phyloP scores from a whole-genome alignment of 2,329 filamentous ascomycete species.

The Xylogone sp. region DNA sequence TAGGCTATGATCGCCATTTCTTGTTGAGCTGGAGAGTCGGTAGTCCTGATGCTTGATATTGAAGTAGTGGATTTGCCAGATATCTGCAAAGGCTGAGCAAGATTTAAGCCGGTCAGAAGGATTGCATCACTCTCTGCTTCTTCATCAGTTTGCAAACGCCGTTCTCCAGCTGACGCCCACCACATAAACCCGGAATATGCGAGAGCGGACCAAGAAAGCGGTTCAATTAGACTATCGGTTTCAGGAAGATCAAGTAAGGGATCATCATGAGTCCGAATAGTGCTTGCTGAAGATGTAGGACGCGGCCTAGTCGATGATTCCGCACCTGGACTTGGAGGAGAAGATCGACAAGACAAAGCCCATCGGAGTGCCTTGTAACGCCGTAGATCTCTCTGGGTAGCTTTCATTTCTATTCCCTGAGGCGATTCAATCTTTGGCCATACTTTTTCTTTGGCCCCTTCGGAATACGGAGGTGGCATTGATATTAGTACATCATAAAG shows the following conservation, averaged over 20 bases:
- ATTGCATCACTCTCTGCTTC: conserved; percentile 55
- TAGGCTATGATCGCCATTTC: conserved; percentile 74
- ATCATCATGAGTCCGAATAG: conserved; percentile 29
- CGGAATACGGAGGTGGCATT: conserved; percentile 62
- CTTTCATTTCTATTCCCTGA: conserved; percentile 65
- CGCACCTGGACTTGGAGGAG: conserved; percentile 9
- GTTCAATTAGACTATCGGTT: conserved; percentile 54
- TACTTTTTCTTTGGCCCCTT: conserved; percentile 53
- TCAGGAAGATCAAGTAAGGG: conserved; percentile 42
- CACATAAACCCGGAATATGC: conserved; percentile 84
- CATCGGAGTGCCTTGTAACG: conserved; percentile 68
- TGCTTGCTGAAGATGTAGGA: conserved; percentile 17
- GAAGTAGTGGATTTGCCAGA: conserved; percentile 35
- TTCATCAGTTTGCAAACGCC: conserved; percentile 55
- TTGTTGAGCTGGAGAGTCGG: conserved; percentile 36
- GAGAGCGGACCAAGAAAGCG: conserved; percentile 65
- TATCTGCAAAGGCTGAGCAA: conserved; percentile 22
- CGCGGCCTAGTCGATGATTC: conserved; percentile 16
- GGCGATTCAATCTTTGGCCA: conserved; percentile 76
- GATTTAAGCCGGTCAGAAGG: conserved; percentile 50
- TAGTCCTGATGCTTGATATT: conserved; percentile 4
- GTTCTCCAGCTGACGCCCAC: conserved; percentile 83
- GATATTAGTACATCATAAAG: conserved; percentile 90
- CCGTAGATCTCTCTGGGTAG: conserved; percentile 84
- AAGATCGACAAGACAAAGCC: conserved; percentile 48